phyloP scores from a whole-genome alignment of 345 rosid genomes.

The Acer saccharum region DNA sequence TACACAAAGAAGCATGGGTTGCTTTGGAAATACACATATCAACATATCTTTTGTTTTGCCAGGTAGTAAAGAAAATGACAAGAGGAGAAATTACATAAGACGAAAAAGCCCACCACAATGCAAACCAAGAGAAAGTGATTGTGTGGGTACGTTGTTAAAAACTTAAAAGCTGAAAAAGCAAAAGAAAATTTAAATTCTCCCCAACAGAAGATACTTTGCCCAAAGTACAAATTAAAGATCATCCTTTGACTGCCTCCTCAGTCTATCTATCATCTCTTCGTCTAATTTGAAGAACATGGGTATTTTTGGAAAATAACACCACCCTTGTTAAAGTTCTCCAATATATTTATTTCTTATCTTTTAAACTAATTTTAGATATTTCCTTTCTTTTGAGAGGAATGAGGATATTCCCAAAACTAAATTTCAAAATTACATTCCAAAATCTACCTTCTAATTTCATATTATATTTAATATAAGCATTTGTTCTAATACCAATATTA shows the following conservation, averaged over 20 bases:
- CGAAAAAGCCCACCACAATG: neutral
- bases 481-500: too few relatives aligned
- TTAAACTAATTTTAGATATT: neutral
- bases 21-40: constrained; percentile 15
- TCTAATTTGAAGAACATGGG: constrained; percentile 6
- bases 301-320: neutral
- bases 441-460: too few relatives aligned
- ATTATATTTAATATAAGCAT: too few relatives aligned
- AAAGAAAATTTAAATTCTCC: constrained; percentile 27
- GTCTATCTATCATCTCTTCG: constrained; percentile 6
- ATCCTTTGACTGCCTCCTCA: constrained; percentile 42
- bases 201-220: constrained; percentile 35
- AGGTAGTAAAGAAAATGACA: constrained; percentile 16
- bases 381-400: neutral
- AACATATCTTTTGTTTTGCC: neutral
- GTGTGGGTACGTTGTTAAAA: constrained; percentile 7
- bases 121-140: neutral
- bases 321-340: neutral
- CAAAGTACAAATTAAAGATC: constrained; percentile 42
- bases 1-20: neutral
- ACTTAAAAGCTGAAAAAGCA: constrained; percentile 40
- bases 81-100: constrained; percentile 7
- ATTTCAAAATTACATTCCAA: too few relatives aligned
- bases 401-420: neutral
- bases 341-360: neutral